Evolutionary conservation across 148 eudicot species (phyloP).

Genomic region (Cornus suecica): DNA sequence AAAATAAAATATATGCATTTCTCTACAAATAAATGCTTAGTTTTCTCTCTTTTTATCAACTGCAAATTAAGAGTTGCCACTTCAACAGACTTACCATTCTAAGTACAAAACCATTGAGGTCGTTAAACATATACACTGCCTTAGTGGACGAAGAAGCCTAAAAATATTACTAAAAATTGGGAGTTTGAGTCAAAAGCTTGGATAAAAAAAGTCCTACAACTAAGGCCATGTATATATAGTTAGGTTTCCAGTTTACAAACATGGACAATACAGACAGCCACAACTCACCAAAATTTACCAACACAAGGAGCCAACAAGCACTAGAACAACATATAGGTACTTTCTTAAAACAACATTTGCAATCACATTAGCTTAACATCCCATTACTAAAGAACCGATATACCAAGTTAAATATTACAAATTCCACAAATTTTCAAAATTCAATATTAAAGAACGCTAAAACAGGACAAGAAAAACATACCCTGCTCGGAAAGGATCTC

Average conservation of each 20-base stretch:
- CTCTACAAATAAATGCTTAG: not conserved
- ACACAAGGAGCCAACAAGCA: not conserved
- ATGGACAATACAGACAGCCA: not conserved
- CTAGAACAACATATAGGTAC: not conserved
- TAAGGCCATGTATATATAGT: not conserved
- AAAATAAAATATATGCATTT: not conserved
- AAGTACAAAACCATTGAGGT: too few relatives aligned
- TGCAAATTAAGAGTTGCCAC: not conserved
- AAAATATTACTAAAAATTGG: too few relatives aligned
- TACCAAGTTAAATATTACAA: not conserved
- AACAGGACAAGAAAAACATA: conserved; percentile 21
- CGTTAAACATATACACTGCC: too few relatives aligned
- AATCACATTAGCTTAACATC: not conserved
- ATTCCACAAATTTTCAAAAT: not conserved
- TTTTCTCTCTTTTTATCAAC: not conserved
- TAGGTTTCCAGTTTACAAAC: not conserved
- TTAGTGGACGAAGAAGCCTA: too few relatives aligned
- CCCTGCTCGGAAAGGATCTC: conserved; percentile 65
- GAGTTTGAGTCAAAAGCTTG: not conserved
- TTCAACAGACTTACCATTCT: not conserved
- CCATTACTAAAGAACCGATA: too few relatives aligned
- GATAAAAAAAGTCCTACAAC: not conserved
- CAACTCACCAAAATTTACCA: not conserved
- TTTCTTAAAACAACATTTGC: not conserved
- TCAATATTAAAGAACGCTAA: not conserved